These are phyloP conservation scores for Saccharomycopsis babjevae DNA, from an alignment of 805 yeast genomes.

Conservation along the genomic window DNA sequence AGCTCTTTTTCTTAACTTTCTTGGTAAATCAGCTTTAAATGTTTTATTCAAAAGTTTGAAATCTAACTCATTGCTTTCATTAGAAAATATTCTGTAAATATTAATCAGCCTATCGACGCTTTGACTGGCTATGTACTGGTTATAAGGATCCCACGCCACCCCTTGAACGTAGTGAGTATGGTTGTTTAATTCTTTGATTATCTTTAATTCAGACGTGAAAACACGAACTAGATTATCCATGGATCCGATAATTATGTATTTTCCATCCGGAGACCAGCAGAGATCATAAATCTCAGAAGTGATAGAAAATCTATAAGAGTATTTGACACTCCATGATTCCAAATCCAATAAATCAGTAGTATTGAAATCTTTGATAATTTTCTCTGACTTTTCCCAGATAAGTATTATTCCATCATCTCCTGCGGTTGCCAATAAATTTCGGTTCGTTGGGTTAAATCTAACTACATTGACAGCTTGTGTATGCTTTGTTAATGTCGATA, in stretches of 20 bases:
- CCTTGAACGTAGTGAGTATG: constrained; percentile 94
- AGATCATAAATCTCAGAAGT: constrained; percentile 80
- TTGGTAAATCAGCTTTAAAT: constrained; percentile 49
- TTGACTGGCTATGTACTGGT: constrained; percentile 72
- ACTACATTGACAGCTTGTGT: constrained; percentile 93
- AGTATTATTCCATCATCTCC: constrained; percentile 91
- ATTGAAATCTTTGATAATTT: constrained; percentile 42
- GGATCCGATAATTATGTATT: constrained; percentile 72
- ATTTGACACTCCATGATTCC: constrained; percentile 68
- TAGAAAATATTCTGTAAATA: constrained; percentile 41
- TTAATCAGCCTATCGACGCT: constrained; percentile 80
- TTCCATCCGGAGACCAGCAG: constrained; percentile 84
- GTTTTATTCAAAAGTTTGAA: constrained; percentile 29
- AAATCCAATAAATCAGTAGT: constrained; percentile 38
- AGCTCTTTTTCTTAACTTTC: constrained; percentile 16
- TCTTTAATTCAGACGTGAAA: constrained; percentile 48
- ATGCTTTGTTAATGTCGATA: constrained; percentile 76
- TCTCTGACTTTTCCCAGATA: constrained; percentile 60
- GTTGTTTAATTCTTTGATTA: constrained; percentile 50
- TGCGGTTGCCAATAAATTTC: constrained; percentile 64
- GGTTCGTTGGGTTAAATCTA: constrained; percentile 63
- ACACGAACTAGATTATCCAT: constrained; percentile 81
- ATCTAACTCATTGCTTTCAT: constrained; percentile 20
- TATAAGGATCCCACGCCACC: constrained; percentile 87
- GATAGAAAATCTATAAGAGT: constrained; percentile 43